Base-by-base conservation (phyloP, 495 filamentous ascomycete genomes). In the Cryomyces minteri region DNA sequence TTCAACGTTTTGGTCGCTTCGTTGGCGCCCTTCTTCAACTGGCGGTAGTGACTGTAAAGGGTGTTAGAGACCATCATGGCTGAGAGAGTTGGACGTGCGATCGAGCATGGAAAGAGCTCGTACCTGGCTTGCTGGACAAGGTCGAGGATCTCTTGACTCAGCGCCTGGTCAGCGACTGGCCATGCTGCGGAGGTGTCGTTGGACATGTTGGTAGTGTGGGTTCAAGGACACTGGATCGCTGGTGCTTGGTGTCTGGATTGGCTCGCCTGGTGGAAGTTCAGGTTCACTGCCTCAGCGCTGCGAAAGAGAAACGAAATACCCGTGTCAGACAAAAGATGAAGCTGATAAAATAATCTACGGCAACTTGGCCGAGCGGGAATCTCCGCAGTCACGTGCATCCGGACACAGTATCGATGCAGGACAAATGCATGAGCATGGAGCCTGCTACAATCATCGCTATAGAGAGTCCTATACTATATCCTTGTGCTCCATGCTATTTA, bases 21-120 rank as follows among this genome's bases (percentile, higher is more conserved):
- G 61, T 77, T 76, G 43, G 78, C 76, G 43, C 84, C 84, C 70
- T 90, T 90, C 75, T 92, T 94, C 32, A 88, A 61, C 69, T 90
- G 85, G 37, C 82, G 69, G 65, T 84, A 84, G 64, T 94, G 82
- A 40, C 67, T 68, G 18, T 2, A 25, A 25, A 25, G 18, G 1
- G 18, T 25, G 18, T 25, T 2, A 25, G 18, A 25, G 18, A 25
- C 18, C 18, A 1, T 25, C 1, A 25, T 25, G 18, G 18, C 18
- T 25, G 18, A 25, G 18, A 25, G 18, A 25, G 2, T 25, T 25
- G 18, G 18, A 25, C 18, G 18, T 25, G 18, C 18, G 18, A 25
- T 25, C 18, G 18, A 25, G 18, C 18, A 25, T 25, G 18, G 18
- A 2, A 2, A 25, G 18, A 25, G 18, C 18, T 25, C 18, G 18